These are phyloP conservation scores for Ogataea thermomethanolica DNA, from an alignment of 805 yeast species.

Conservation along the genomic window DNA sequence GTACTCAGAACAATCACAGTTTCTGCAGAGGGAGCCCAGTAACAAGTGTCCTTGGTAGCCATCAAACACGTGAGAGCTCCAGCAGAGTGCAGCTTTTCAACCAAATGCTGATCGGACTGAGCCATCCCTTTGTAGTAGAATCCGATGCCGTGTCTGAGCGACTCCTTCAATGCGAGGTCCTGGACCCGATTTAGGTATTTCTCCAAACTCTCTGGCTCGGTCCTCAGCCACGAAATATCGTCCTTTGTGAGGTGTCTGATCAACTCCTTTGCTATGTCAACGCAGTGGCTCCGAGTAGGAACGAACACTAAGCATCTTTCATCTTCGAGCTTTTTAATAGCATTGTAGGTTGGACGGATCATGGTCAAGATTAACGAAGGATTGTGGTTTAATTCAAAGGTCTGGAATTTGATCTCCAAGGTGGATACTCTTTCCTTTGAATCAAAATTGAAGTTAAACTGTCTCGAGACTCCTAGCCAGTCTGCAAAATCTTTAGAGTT, in stretches of 20 bases:
- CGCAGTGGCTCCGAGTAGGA: conserved; percentile 50
- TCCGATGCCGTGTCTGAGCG: conserved; percentile 62
- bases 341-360: conserved; percentile 47
- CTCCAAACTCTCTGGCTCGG: conserved; percentile 38
- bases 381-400: conserved; percentile 44
- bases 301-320: conserved; percentile 47
- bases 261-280: conserved; percentile 49
- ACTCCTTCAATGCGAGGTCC: conserved; percentile 44
- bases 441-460: conserved; percentile 63
- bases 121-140: conserved; percentile 56
- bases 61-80: conserved; percentile 55
- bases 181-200: conserved; percentile 41
- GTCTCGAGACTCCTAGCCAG: conserved; percentile 76
- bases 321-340: conserved; percentile 34
- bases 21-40: conserved; percentile 48
- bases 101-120: conserved; percentile 47
- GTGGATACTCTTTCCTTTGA: conserved; percentile 57
- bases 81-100: conserved; percentile 48
- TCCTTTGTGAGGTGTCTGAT: conserved; percentile 33
- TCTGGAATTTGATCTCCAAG: conserved; percentile 54
- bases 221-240: conserved; percentile 37
- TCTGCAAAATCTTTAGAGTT: conserved; percentile 76
- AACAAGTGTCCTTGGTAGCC: conserved; percentile 55
- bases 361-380: conserved; percentile 51
- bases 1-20: conserved; percentile 69